Conservation (phyloP, 139 green algal species). For the Chlorella sp. region DNA sequence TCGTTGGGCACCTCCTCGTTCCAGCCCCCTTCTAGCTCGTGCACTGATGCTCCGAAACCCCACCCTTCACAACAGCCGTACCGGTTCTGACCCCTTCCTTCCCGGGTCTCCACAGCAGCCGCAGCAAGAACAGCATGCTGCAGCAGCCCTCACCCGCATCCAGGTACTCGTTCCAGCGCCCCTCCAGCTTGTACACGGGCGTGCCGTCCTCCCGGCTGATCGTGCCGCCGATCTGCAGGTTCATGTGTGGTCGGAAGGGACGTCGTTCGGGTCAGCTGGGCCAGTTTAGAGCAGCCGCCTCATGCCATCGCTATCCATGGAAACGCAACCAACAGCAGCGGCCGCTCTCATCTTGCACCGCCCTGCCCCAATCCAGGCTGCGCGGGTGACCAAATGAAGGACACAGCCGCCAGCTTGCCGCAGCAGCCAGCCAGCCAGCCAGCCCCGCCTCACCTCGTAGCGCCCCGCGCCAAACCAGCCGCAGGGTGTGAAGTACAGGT, state of each 20-base stretch:
- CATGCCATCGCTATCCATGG: no score
- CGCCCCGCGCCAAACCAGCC: slow-evolving; percentile 91
- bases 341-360: no score
- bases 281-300: no score
- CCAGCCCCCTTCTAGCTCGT: background rate
- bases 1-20: background rate
- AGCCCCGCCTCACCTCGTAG: slow-evolving; percentile 61
- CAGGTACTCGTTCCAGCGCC: slow-evolving; percentile 87
- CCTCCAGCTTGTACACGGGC: slow-evolving; percentile 65
- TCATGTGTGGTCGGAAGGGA: background rate
- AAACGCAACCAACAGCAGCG: no score
- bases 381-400: no score
- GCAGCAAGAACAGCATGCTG: background rate
- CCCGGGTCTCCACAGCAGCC: no score
- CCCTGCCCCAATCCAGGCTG: no score
- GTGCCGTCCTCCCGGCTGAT: slow-evolving; percentile 69
- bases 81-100: no score
- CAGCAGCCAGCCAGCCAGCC: background rate
- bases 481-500: slow-evolving; percentile 90
- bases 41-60: background rate
- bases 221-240: slow-evolving; percentile 64
- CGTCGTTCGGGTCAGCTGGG: no score
- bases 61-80: background rate
- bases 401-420: no score
- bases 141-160: slow-evolving; percentile 35